phyloP scores from a whole-genome alignment of 352 stramenopile genomes.

The Globisporangium nagaii region DNA sequence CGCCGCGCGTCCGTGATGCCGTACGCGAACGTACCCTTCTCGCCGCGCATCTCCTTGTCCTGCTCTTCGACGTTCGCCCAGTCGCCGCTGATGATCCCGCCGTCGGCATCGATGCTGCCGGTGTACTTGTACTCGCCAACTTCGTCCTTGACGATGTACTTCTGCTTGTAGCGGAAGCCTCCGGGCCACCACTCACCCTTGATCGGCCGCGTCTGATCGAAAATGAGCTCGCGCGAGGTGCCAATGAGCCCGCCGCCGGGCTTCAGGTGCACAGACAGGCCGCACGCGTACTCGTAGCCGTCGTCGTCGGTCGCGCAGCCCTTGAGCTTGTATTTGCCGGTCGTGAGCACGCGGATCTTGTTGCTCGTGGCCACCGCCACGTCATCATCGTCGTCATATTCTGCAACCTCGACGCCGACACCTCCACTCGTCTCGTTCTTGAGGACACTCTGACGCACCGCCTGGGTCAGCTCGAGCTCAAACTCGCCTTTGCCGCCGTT shows the following conservation, averaged over 20 bases:
- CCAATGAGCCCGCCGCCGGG: slow-evolving; percentile 29
- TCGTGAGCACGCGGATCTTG: slow-evolving; percentile 37
- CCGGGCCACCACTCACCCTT: slow-evolving; percentile 31
- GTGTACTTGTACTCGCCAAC: slow-evolving; percentile 52
- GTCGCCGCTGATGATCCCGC: slow-evolving; percentile 31
- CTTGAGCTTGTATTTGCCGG: slow-evolving; percentile 44
- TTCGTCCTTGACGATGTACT: slow-evolving; percentile 58
- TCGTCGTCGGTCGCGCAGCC: slow-evolving; percentile 59
- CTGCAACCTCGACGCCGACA: slow-evolving; percentile 7
- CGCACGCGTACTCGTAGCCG: slow-evolving; percentile 68
- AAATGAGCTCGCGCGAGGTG: slow-evolving; percentile 46
- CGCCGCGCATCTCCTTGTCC: slow-evolving; percentile 20
- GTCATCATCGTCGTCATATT: slow-evolving; percentile 19
- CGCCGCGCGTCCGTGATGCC: slow-evolving; percentile 32
- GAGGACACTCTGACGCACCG: not conserved
- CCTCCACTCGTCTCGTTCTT: not conserved
- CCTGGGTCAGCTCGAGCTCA: slow-evolving; percentile 39
- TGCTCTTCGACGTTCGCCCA: slow-evolving; percentile 47
- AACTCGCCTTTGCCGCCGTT: slow-evolving; percentile 54
- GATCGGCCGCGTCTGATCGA: slow-evolving; percentile 39
- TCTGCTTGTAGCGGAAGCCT: slow-evolving; percentile 36
- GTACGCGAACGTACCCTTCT: slow-evolving; percentile 57
- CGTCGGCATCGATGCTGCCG: slow-evolving; percentile 28
- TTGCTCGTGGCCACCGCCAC: not conserved
- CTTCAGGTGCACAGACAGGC: slow-evolving; percentile 39